Conservation (phyloP, 768 basidiomycete species). For the Russula vinacea region DNA sequence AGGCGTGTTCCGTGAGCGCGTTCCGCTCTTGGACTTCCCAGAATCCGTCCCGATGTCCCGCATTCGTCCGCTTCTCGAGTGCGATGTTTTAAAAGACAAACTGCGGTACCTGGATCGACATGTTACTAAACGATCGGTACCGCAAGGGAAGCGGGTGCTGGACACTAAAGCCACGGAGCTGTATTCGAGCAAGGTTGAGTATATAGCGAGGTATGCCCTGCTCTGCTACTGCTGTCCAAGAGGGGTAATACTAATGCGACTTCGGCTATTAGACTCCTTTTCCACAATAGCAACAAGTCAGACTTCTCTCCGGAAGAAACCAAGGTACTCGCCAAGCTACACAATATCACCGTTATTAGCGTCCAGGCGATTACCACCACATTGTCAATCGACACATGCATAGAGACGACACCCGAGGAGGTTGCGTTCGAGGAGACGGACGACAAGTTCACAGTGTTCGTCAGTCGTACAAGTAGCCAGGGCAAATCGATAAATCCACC, state of each 20-base stretch:
- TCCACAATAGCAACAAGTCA: constrained; percentile 5
- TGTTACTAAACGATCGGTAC: constrained; percentile 15
- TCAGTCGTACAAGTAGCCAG: constrained; percentile 8
- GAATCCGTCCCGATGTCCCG: constrained; percentile 4
- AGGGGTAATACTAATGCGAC: neutral
- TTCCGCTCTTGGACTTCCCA: constrained; percentile 25
- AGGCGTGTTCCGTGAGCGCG: constrained; percentile 19
- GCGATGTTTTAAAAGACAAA: constrained; percentile 16
- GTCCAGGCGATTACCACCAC: constrained; percentile 21
- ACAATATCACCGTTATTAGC: constrained; percentile 18
- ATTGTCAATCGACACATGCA: constrained; percentile 7
- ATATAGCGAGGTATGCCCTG: constrained; percentile 18
- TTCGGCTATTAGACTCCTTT: constrained; percentile 12
- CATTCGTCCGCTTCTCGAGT: constrained; percentile 25
- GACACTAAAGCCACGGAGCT: constrained; percentile 16
- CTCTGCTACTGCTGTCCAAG: neutral
- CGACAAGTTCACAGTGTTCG: constrained; percentile 18
- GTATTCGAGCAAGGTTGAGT: constrained; percentile 23
- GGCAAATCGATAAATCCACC: constrained; percentile 4
- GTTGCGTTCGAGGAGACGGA: constrained; percentile 11
- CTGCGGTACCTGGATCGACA: constrained; percentile 18
- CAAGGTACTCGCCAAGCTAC: constrained; percentile 15
- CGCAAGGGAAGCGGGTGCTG: constrained; percentile 16
- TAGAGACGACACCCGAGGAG: constrained; percentile 6
- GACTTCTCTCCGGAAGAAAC: constrained; percentile 10